Percentiles rank a stretch among this genome's conserved stretches.
Evolutionary conservation across 768 basidiomycete species (phyloP).

Genomic region (Suillus decipiens): DNA sequence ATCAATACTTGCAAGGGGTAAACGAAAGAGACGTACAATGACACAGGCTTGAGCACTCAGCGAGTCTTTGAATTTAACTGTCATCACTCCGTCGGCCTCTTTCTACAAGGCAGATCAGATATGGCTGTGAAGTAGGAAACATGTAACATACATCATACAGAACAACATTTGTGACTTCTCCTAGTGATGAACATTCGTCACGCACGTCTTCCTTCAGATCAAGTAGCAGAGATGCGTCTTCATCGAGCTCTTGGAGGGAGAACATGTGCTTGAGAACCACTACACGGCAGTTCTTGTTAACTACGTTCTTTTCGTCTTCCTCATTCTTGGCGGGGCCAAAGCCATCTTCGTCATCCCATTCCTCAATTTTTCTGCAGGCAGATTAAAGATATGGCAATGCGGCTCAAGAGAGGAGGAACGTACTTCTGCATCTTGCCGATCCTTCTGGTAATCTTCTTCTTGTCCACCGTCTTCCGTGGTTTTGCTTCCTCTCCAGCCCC

Average conservation of each 20-base stretch:
- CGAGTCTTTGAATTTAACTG: conserved; percentile 92
- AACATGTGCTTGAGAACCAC: conserved; percentile 98
- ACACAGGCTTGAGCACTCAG: conserved; percentile 94
- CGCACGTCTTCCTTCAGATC: conserved; percentile 97
- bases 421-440: conserved; percentile 90
- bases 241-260: conserved; percentile 77
- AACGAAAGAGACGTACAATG: conserved; percentile 51
- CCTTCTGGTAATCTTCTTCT: conserved; percentile 72
- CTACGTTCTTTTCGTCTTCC: conserved; percentile 47
- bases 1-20: not conserved
- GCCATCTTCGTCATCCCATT: conserved; percentile 95
- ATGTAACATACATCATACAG: conserved; percentile 80
- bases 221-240: conserved; percentile 81
- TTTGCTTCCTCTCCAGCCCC: conserved; percentile 43
- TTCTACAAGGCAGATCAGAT: conserved; percentile 48
- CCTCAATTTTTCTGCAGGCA: conserved; percentile 73
- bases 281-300: conserved; percentile 67
- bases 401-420: conserved; percentile 7
- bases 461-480: conserved; percentile 67
- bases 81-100: conserved; percentile 93
- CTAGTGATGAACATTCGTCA: conserved; percentile 86
- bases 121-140: conserved; percentile 11
- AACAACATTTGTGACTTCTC: conserved; percentile 94
- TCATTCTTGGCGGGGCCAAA: conserved; percentile 73
- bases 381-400: not conserved